Evolutionary conservation across 2,329 filamentous ascomycete species (phyloP), one percentile per base, ranked within the genome.

Genomic region (Sclerotinia nivalis): DNA sequence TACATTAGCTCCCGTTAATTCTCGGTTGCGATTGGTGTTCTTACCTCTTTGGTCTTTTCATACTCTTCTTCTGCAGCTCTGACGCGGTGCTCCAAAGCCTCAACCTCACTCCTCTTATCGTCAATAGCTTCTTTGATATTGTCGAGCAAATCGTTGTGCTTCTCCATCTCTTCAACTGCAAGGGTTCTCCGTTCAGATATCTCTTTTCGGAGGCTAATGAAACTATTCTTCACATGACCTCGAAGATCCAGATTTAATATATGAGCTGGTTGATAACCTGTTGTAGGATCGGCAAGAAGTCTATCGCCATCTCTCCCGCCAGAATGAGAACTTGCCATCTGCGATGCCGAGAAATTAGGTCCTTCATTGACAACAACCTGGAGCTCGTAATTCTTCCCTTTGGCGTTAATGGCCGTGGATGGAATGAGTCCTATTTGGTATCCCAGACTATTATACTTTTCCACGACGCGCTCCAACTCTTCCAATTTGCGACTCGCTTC

Each of bases 121-220:
- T 97, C 94, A 80, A 99, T 96, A 22, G 94, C 93, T 81, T 99
- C 96, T 80, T 96, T 96, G 79, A 97, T 95, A 75, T 92, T 93
- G 79, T 98, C 94, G 13, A 99, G 87, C 73, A 97, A 85, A 79
- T 98, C 96, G 77, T 97, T 92, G 74, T 97, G 93, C 78, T 96
- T 95, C 87, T 97, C 92, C 84, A 97, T 96, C 66, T 90, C 89
- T 78, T 98, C 95, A 77, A 97, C 89, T 0, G 91, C 91, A 7
- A 87, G 83, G 72, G 91, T 93, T 66, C 95, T 87, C 68, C 96
- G 87, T 79, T 97, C 93, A n/a, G 93, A 93, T 74, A 99, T 92
- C 73, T 97, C 93, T 79, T 97, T 97, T 72, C 93, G 88, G 25
- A 99, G 85, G 47, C 86, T 81, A 56, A 93, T 82, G 75, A 99